These are phyloP conservation scores for Stygiomarasmius scandens DNA, from an alignment of 1,284 basidiomycete species.

Conservation along the genomic window DNA sequence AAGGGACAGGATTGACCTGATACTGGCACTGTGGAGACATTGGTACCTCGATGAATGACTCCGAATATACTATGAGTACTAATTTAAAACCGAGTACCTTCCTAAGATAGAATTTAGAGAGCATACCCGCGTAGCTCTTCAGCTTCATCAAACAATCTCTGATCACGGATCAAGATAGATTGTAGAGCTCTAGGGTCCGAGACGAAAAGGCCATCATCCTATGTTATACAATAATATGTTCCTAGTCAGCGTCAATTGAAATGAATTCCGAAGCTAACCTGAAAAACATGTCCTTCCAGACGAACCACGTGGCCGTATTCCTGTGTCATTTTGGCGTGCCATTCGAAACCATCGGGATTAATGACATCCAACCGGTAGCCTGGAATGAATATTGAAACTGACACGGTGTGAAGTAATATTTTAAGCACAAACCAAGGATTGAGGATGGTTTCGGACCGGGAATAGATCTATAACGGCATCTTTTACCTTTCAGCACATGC, in stretches of 20 bases:
- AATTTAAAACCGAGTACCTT: conserved; percentile 10
- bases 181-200: conserved; percentile 28
- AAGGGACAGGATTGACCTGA: neutral
- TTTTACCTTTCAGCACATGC: too few species aligned
- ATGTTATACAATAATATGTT: too few species aligned
- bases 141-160: neutral
- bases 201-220: conserved; percentile 27
- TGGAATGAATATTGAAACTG: too few species aligned
- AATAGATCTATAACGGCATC: too few species aligned
- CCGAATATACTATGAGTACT: conserved; percentile 22
- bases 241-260: neutral
- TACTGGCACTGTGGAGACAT: neutral
- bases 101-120: too few species aligned
- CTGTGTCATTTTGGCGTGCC: conserved; percentile 18
- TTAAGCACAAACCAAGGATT: too few species aligned
- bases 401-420: too few species aligned
- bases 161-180: conserved; percentile 12
- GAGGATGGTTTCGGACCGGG: too few species aligned
- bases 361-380: too few species aligned
- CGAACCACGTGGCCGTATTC: conserved; percentile 27
- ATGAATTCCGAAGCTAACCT: conserved; percentile 14
- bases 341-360: neutral
- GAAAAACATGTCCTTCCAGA: conserved; percentile 23
- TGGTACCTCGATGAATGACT: neutral
- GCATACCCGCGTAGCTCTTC: neutral